Conservation (phyloP, 192 early-diverging fungal genomes). For the Coemansia biformis region DNA sequence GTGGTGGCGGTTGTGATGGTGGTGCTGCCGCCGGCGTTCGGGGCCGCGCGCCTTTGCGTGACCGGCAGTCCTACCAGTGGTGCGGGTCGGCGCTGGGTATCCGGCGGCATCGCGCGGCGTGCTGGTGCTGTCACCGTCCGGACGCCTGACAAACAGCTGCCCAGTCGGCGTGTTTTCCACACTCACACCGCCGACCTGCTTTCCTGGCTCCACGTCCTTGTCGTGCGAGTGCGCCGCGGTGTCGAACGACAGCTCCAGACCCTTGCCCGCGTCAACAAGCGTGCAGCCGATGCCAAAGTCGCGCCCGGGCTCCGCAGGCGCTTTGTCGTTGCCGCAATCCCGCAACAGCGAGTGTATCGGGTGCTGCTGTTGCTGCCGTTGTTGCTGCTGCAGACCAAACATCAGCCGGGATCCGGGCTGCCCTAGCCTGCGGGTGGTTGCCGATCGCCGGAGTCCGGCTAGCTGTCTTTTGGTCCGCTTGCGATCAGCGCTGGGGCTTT, state of each 20-base stretch:
- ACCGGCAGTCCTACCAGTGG: too few species aligned
- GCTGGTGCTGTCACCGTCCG: too few species aligned
- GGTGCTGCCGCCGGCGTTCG: too few species aligned
- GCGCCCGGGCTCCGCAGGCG: conserved; percentile 5
- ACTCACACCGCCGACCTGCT: conserved; percentile 3
- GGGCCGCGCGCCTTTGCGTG: too few species aligned
- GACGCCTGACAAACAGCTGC: conserved; percentile 18
- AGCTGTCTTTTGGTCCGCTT: conserved; percentile 4
- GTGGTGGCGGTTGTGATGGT: too few species aligned
- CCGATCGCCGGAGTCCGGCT: conserved; percentile 32
- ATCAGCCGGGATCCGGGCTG: too few species aligned
- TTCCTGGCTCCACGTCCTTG: too few species aligned
- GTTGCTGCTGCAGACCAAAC: too few species aligned
- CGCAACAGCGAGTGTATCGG: too few species aligned
- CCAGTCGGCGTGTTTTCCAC: conserved; percentile 5
- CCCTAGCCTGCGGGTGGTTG: conserved; percentile 17
- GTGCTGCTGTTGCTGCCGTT: too few species aligned
- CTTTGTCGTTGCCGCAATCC: conserved; percentile 15
- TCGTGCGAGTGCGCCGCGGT: too few species aligned
- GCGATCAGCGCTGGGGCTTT: too few species aligned
- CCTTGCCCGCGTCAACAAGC: conserved; percentile 6
- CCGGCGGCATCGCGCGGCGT: conserved; percentile 28
- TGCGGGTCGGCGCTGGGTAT: conserved; percentile 34
- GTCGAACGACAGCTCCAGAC: conserved; percentile 5
- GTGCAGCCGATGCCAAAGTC: conserved; percentile 3